A percentile compares a stretch with the other conserved stretches of the same genome.
phyloP scores from a whole-genome alignment of 176 grass and related monocot species.

The Puccinellia tenuiflora region DNA sequence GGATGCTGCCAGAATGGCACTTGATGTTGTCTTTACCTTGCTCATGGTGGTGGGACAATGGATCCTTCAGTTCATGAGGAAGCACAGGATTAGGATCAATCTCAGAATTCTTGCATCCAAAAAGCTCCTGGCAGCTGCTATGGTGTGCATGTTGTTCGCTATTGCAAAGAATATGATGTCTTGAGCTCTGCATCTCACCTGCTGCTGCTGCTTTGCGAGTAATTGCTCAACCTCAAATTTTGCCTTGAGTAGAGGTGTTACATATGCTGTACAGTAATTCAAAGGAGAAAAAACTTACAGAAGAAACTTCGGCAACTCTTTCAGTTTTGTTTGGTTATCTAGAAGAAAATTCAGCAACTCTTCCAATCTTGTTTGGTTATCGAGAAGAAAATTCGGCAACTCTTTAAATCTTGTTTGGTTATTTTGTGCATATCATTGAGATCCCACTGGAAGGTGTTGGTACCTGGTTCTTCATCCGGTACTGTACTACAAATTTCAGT shows the following conservation, averaged over 20 bases:
- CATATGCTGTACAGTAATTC: slow-evolving; percentile 18
- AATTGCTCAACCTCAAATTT: slow-evolving; percentile 16
- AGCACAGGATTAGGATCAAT: slow-evolving; percentile 54
- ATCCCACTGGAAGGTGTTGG: not conserved
- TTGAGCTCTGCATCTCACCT: slow-evolving; percentile 7
- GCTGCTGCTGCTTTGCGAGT: not conserved
- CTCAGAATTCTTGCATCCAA: slow-evolving; percentile 70
- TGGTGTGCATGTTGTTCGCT: slow-evolving; percentile 16
- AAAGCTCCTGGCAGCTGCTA: slow-evolving; percentile 31
- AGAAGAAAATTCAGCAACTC: not conserved
- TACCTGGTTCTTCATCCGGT: not conserved
- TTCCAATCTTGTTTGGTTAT: not conserved
- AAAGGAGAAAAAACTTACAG: not conserved
- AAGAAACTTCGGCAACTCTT: not conserved
- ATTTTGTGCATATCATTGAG: not conserved
- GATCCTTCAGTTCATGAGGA: slow-evolving; percentile 60
- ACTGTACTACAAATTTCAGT: not conserved
- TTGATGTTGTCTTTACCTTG: slow-evolving; percentile 37
- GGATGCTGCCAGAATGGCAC: slow-evolving; percentile 42
- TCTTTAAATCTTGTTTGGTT: slow-evolving; percentile 6
- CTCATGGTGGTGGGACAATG: slow-evolving; percentile 31
- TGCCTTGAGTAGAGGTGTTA: not conserved
- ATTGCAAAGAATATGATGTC: slow-evolving; percentile 31
- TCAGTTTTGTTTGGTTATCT: not conserved
- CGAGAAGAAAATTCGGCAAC: not conserved